phyloP scores from a whole-genome alignment of 768 basidiomycete genomes.

The Myochromella boudieri region DNA sequence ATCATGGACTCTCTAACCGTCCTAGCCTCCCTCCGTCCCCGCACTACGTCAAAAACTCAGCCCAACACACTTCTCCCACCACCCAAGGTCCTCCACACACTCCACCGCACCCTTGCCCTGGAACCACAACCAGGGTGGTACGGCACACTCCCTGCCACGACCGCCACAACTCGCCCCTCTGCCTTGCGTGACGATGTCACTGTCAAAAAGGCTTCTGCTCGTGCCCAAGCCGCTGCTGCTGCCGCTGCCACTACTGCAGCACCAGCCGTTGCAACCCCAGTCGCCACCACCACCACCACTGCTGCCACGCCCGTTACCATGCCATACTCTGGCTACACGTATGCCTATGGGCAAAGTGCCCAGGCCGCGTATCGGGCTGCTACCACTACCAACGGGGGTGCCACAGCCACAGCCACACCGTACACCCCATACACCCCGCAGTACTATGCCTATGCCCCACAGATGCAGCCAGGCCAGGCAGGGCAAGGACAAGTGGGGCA shows the following conservation, averaged over 20 bases:
- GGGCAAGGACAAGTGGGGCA: slow-evolving; percentile 22
- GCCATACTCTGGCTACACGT: slow-evolving; percentile 34
- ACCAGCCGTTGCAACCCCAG: slow-evolving; percentile 28
- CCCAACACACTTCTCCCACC: slow-evolving; percentile 61
- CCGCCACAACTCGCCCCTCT: slow-evolving; percentile 36
- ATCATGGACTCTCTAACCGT: slow-evolving; percentile 70
- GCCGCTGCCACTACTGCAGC: slow-evolving; percentile 32
- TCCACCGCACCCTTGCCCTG: slow-evolving; percentile 68
- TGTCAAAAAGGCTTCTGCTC: slow-evolving; percentile 50
- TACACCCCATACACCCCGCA: slow-evolving; percentile 38
- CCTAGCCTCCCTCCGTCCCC: slow-evolving; percentile 71
- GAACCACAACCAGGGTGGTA: slow-evolving; percentile 67
- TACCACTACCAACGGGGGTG: background rate
- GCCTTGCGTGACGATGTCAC: slow-evolving; percentile 79
- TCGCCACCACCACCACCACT: slow-evolving; percentile 17
- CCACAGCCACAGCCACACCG: slow-evolving; percentile 7
- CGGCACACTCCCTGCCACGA: slow-evolving; percentile 61
- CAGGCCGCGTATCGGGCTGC: slow-evolving; percentile 19
- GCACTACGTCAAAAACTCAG: slow-evolving; percentile 47
- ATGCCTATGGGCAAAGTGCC: slow-evolving; percentile 29
- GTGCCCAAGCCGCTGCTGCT: slow-evolving; percentile 30
- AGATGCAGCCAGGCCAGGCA: slow-evolving; percentile 3
- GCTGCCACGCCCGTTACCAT: slow-evolving; percentile 20
- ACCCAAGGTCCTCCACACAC: slow-evolving; percentile 60
- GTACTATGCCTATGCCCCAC: slow-evolving; percentile 18